Evolutionary conservation across 257 asterid species (phyloP).

Genomic region (Capsicum baccatum): DNA sequence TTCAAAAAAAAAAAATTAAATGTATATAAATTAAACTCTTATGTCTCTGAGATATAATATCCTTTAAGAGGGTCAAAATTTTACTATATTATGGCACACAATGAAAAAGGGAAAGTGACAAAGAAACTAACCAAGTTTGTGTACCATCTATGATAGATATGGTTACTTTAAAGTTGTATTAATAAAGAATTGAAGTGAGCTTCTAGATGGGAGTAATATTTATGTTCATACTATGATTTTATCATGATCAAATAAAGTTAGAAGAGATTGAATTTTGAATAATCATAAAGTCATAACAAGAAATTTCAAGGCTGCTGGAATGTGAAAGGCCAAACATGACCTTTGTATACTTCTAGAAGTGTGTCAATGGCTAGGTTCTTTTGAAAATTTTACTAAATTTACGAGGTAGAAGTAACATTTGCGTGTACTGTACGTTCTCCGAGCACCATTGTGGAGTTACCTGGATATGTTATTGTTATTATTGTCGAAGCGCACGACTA

Average conservation of each 20-base stretch:
- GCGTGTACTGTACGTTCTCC: neutral
- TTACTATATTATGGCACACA: neutral
- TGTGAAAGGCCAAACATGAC: neutral
- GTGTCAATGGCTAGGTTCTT: neutral
- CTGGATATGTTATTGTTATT: too few relatives aligned
- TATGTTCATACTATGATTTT: neutral
- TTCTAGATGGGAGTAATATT: neutral
- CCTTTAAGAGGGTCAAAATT: too few relatives aligned
- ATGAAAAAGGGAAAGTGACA: neutral
- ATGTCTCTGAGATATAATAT: too few relatives aligned
- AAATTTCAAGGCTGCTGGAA: neutral
- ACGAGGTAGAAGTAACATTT: accelerated
- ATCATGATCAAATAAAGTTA: neutral
- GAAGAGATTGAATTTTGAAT: neutral
- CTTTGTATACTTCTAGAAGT: neutral
- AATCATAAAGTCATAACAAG: neutral
- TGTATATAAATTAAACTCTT: too few relatives aligned
- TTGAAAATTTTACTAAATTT: accelerated
- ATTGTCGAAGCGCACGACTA: neutral
- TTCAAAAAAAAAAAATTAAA: too few relatives aligned
- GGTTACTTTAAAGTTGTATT: neutral
- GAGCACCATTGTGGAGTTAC: neutral
- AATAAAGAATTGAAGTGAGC: neutral
- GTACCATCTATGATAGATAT: neutral
- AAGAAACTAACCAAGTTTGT: neutral